These are phyloP conservation scores for Trichoderma citrinoviride DNA, from an alignment of 2,329 filamentous ascomycete genomes.

Conservation along the genomic window DNA sequence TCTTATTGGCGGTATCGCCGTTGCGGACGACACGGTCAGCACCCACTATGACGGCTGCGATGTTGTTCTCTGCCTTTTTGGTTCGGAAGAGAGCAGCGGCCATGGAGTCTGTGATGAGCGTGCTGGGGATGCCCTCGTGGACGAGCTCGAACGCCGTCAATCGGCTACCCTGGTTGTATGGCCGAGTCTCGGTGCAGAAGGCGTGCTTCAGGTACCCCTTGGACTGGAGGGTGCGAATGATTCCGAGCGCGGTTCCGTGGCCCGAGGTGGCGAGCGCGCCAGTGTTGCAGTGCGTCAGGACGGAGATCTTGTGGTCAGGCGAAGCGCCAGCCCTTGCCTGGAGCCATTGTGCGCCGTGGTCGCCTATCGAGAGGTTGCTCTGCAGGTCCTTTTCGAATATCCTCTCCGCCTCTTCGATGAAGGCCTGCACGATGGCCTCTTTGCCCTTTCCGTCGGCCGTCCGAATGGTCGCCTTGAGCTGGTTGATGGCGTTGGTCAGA, in stretches of 20 bases:
- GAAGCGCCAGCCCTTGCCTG: constrained; percentile 54
- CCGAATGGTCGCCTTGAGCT: constrained; percentile 66
- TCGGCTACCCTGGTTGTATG: constrained; percentile 95
- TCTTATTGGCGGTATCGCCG: constrained; percentile 97
- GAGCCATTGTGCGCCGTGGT: constrained; percentile 81
- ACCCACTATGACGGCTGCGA: constrained; percentile 87
- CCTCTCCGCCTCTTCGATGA: constrained; percentile 75
- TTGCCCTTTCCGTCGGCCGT: constrained; percentile 44
- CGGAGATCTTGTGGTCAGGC: constrained; percentile 58
- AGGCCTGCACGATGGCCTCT: constrained; percentile 61
- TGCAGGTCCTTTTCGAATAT: constrained; percentile 84
- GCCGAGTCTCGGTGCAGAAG: constrained; percentile 94
- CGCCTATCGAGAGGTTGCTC: constrained; percentile 84
- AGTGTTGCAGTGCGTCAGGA: constrained; percentile 97
- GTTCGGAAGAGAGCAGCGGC: constrained; percentile 76
- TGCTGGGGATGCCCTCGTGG: constrained; percentile 86
- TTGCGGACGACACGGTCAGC: constrained; percentile 95
- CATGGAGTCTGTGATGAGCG: constrained; percentile 95
- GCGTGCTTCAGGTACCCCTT: constrained; percentile 70
- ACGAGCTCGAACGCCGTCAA: constrained; percentile 96
- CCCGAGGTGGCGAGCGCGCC: constrained; percentile 94
- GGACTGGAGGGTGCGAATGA: constrained; percentile 78
- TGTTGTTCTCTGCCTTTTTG: constrained; percentile 60
- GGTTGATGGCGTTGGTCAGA: constrained; percentile 81
- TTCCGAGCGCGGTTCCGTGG: constrained; percentile 93